Evolutionary conservation across 2,329 filamentous ascomycete genomes (phyloP).

Genomic region (Samsoniella hepiali): DNA sequence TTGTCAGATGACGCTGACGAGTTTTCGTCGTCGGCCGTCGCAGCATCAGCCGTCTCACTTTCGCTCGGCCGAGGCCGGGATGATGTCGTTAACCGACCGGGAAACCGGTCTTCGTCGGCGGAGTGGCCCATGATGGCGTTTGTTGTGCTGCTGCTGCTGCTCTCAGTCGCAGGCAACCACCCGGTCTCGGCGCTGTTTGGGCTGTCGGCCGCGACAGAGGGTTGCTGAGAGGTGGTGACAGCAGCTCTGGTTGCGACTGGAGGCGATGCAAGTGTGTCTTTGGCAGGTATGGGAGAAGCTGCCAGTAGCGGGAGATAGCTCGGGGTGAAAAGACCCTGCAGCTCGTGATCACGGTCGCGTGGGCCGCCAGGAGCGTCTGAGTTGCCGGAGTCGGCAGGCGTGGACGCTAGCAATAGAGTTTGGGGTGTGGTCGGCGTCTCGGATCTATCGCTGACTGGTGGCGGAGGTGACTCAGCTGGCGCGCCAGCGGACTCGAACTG

Average conservation of each 20-base stretch:
- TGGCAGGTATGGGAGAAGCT: constrained; percentile 26
- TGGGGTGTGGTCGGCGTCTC: constrained; percentile 31
- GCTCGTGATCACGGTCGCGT: constrained; percentile 56
- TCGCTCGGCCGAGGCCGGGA: constrained; percentile 8
- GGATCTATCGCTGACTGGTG: constrained; percentile 25
- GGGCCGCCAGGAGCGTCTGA: constrained; percentile 39
- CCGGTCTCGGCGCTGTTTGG: background rate
- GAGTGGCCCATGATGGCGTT: background rate
- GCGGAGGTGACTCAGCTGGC: constrained; percentile 34
- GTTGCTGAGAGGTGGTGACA: background rate
- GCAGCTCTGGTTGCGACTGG: constrained; percentile 21
- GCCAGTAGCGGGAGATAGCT: constrained; percentile 59
- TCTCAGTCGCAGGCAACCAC: constrained; percentile 16
- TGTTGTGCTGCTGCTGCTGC: constrained; percentile 1
- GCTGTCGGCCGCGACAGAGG: constrained; percentile 8
- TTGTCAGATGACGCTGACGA: constrained; percentile 52
- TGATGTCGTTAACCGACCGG: constrained; percentile 13
- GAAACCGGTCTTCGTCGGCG: background rate
- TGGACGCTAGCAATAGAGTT: constrained; percentile 25
- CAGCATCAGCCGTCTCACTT: constrained; percentile 1
- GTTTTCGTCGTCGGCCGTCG: constrained; percentile 30
- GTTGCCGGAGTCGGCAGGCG: constrained; percentile 28
- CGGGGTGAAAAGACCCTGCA: constrained; percentile 61
- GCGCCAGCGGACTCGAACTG: background rate
- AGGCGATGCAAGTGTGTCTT: constrained; percentile 20